These are phyloP conservation scores for Trametes sanguinea DNA, from an alignment of 768 basidiomycete species.

Conservation along the genomic window DNA sequence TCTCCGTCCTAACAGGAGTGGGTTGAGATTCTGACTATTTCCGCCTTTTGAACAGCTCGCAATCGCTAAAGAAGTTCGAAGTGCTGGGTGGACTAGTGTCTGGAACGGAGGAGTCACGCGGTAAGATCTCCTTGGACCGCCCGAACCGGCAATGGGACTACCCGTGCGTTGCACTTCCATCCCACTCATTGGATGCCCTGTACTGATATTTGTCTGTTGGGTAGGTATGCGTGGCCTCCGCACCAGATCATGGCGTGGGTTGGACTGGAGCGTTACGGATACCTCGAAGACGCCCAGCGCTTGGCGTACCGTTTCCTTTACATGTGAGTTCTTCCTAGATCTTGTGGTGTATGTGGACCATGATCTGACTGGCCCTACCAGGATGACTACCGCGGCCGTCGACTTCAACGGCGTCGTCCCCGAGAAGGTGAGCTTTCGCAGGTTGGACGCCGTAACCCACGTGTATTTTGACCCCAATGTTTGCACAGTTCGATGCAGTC, in stretches of 20 bases:
- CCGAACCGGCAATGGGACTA: constrained; percentile 99
- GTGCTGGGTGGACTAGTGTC: constrained; percentile 94
- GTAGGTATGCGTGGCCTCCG: constrained; percentile 85
- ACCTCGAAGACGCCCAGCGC: constrained; percentile 89
- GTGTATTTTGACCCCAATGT: background rate
- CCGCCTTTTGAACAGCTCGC: constrained; percentile 49
- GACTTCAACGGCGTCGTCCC: constrained; percentile 98
- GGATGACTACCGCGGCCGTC: constrained; percentile 93
- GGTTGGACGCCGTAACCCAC: background rate
- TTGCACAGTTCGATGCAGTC: constrained; percentile 85
- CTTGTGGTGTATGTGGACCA: background rate
- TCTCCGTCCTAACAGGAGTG: constrained; percentile 1
- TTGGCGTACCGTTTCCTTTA: constrained; percentile 97
- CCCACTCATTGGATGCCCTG: too few species aligned
- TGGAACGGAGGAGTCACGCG: constrained; percentile 94
- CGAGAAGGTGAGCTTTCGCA: constrained; percentile 69
- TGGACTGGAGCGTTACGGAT: constrained; percentile 94
- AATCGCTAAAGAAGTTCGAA: constrained; percentile 93
- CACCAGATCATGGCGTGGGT: constrained; percentile 99
- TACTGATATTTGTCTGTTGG: constrained; percentile 21
- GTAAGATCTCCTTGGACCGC: constrained; percentile 91
- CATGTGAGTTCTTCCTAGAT: constrained; percentile 58
- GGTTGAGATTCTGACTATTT: constrained; percentile 9
- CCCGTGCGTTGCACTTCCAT: constrained; percentile 58
- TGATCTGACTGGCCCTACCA: constrained; percentile 32